phyloP scores from a whole-genome alignment of 441 rosid genomes.

The Dalechampia spathulata region DNA sequence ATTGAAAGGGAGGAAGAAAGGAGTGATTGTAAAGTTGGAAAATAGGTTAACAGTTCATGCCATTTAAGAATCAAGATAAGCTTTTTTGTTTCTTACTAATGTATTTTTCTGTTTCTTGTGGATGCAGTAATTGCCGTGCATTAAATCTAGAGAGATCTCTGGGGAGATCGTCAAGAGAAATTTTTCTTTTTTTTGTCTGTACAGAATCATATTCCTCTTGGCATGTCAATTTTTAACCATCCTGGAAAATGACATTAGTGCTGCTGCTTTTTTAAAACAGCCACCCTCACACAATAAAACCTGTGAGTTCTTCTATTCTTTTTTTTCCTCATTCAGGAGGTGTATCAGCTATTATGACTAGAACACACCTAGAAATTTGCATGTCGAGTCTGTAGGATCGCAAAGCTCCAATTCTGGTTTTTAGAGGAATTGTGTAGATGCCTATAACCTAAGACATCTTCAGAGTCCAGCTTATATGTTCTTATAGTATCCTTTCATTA shows the following conservation, averaged over 20 bases:
- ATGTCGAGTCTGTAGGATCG: slow-evolving; percentile 3
- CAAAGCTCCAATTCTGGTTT: slow-evolving; percentile 9
- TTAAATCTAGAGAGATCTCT: slow-evolving; percentile 5
- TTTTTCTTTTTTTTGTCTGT: slow-evolving; percentile 15
- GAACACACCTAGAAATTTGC: slow-evolving; percentile 4
- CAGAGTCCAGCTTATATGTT: slow-evolving; percentile 16
- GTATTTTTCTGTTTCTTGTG: background rate
- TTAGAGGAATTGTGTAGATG: slow-evolving; percentile 17
- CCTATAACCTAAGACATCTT: slow-evolving; percentile 26
- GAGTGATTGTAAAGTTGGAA: background rate
- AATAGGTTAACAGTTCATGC: background rate
- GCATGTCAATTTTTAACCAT: slow-evolving; percentile 12
- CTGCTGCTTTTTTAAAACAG: slow-evolving; percentile 30
- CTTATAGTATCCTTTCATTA: background rate
- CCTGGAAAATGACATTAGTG: slow-evolving; percentile 16
- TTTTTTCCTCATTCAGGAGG: slow-evolving; percentile 5
- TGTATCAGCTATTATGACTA: slow-evolving; percentile 1
- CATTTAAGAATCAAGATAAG: background rate
- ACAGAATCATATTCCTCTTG: slow-evolving; percentile 20
- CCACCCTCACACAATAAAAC: slow-evolving; percentile 25
- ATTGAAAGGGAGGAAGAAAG: background rate
- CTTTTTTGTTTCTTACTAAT: background rate
- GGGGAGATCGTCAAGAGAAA: slow-evolving; percentile 14
- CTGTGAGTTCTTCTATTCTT: background rate
- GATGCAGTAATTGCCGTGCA: slow-evolving; percentile 21